Evolutionary conservation across 331 rosid species (phyloP), one percentile per base, ranked within the genome.

Genomic region (Arachis monticola): DNA sequence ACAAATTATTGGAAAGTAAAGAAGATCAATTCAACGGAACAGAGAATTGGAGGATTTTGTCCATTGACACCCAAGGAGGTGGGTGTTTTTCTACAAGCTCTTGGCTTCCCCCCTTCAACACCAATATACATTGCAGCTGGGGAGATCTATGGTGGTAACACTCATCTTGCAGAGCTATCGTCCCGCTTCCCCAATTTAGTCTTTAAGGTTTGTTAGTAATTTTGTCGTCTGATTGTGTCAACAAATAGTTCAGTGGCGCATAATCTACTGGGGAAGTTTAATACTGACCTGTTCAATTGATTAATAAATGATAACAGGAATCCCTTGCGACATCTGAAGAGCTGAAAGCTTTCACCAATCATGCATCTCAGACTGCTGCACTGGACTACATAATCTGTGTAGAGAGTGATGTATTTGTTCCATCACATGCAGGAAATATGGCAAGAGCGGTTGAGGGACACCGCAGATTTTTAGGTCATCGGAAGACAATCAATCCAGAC

Each of bases 361-460:
- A 95, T 84, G 97, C 96, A 5, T 85, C 99, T 79, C 97, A 95
- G 80, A 86, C 77, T 80, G 99, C 99, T 22, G 97, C 93, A 14
- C 85, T 95, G 47, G 99, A 95, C 86, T 92, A 92, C 86, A 80
- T 95, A 77, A 88, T 92, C 81, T 95, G 96, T 69, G 81, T 90
- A 5, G 93, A 92, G 91, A 90, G 99, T 69, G 96, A 92, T 81
- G 93, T 95, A 74, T 95, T 95, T 75, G 73, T 90, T 64, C 96
- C 99, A 17, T 76, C 99, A 58, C 78, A 95, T 81, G 86, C 96
- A 3, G 99, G 97, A 76, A 92, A 95, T 83, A 92, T 95, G 99
- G 97, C 93, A 50, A 85, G 97, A 83, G 90, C 99, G 42, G 97
- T 92, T 32, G 97, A 92, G 88, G 99, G 99, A 11, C 97, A 95